Conservation (phyloP, 306 rosid genomes). For the Prunus kanzakura region DNA sequence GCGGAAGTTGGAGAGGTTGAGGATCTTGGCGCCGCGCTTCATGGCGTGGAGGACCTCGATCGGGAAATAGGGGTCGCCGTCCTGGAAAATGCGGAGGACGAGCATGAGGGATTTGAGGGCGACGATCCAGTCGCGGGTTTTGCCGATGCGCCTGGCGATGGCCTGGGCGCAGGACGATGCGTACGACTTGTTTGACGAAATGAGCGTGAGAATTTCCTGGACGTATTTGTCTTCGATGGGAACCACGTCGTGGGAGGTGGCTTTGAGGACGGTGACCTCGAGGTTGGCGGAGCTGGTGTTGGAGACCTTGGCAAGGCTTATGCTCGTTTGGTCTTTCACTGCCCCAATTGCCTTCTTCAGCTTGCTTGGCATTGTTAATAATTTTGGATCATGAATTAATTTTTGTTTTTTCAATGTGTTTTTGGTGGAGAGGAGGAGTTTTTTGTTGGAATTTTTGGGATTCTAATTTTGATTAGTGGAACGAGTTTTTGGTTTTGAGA, state of each 20-base stretch:
- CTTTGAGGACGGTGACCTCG: constrained; percentile 62
- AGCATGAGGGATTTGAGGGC: constrained; percentile 74
- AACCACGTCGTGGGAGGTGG: constrained; percentile 70
- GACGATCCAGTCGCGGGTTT: constrained; percentile 71
- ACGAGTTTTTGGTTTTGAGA: background rate
- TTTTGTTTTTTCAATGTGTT: background rate
- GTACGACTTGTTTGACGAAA: constrained; percentile 47
- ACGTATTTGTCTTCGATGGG: constrained; percentile 69
- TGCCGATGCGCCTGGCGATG: constrained; percentile 58
- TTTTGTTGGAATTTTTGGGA: background rate
- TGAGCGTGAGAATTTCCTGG: constrained; percentile 47
- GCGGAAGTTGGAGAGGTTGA: constrained; percentile 66
- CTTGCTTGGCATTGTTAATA: constrained; percentile 71
- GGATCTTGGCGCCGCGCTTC: constrained; percentile 71
- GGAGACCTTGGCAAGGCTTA: constrained; percentile 76
- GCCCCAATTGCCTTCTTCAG: constrained; percentile 82
- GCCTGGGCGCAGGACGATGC: constrained; percentile 65
- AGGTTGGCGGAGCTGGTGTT: constrained; percentile 50
- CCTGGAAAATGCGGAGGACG: constrained; percentile 70
- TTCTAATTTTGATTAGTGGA: background rate
- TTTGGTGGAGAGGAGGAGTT: background rate
- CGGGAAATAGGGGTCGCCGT: constrained; percentile 82
- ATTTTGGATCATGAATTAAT: background rate
- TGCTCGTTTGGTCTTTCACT: constrained; percentile 93
- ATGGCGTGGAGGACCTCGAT: constrained; percentile 65